Percentiles rank a stretch among this genome's conserved stretches.
phyloP scores from a whole-genome alignment of 2,329 filamentous ascomycete species.

The Fusarium ramigenum region DNA sequence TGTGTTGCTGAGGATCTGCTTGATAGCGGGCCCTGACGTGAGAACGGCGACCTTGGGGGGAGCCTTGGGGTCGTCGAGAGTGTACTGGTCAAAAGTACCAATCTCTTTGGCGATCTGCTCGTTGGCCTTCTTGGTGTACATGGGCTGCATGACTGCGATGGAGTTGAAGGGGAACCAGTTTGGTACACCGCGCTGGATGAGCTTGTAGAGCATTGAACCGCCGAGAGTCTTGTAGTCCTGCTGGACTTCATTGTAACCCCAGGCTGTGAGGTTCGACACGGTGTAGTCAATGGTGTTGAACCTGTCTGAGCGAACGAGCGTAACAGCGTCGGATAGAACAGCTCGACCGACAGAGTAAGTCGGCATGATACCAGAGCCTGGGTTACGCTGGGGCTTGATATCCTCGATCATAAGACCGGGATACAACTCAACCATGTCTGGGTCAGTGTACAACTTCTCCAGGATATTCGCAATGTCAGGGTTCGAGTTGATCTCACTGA shows the following conservation, averaged over 20 bases:
- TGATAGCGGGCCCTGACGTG: constrained; percentile 41
- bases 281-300: constrained; percentile 65
- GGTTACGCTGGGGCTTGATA: constrained; percentile 59
- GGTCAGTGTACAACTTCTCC: constrained; percentile 68
- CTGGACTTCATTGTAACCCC: constrained; percentile 52
- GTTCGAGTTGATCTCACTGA: constrained; percentile 67
- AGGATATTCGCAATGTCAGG: constrained; percentile 64
- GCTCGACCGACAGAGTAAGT: constrained; percentile 64
- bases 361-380: constrained; percentile 52
- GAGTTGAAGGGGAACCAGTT: constrained; percentile 56
- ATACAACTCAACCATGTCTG: constrained; percentile 75
- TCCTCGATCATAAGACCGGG: constrained; percentile 73
- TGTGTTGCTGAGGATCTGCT: constrained; percentile 45
- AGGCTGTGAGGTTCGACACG: constrained; percentile 53
- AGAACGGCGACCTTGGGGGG: constrained; percentile 46
- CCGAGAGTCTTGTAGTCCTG: constrained; percentile 49
- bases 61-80: constrained; percentile 48
- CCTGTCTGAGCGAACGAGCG: constrained; percentile 66
- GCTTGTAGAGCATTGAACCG: constrained; percentile 57
- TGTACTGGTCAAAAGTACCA: constrained; percentile 48
- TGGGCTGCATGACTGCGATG: constrained; percentile 55
- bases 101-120: constrained; percentile 51
- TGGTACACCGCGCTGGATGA: constrained; percentile 57
- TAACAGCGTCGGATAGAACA: constrained; percentile 68
- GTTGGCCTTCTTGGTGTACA: constrained; percentile 56